These are phyloP conservation scores for Leishmania braziliensis DNA, from an alignment of 208 protist species.

Conservation along the genomic window DNA sequence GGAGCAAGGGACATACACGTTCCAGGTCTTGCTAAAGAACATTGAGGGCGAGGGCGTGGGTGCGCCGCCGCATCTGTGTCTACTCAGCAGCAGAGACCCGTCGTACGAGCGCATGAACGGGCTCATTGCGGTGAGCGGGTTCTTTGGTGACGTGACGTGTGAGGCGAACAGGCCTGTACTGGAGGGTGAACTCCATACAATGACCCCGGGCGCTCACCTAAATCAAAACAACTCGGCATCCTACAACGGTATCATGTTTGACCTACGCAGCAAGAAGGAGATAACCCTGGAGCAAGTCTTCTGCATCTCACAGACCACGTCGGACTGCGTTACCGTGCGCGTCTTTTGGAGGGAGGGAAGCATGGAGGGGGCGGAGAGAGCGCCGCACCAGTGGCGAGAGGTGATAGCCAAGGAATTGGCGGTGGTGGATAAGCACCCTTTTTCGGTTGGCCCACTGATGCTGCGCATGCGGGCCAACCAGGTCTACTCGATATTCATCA, in stretches of 20 bases:
- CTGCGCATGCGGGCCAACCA: conserved; percentile 75
- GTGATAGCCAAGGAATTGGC: conserved; percentile 62
- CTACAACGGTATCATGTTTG: conserved; percentile 94
- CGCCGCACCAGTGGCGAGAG: conserved; percentile 72
- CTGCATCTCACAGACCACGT: conserved; percentile 83
- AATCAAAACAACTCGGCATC: conserved; percentile 84
- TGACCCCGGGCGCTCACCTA: conserved; percentile 72
- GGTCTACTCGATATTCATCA: conserved; percentile 88
- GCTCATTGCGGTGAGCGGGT: conserved; percentile 48
- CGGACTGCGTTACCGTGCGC: conserved; percentile 71
- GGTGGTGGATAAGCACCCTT: conserved; percentile 78
- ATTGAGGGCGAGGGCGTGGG: conserved; percentile 35
- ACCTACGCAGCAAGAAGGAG: conserved; percentile 78
- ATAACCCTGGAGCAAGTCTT: conserved; percentile 89
- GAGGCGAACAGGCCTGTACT: conserved; percentile 47
- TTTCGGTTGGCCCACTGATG: conserved; percentile 66
- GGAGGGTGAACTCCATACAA: conserved; percentile 56
- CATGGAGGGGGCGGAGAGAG: conserved; percentile 75
- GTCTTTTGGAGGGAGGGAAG: conserved; percentile 91
- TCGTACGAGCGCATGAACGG: conserved; percentile 43
- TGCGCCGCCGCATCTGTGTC: conserved; percentile 23
- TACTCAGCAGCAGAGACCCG: conserved; percentile 29
- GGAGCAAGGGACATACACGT: conserved; percentile 38
- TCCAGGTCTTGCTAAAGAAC: conserved; percentile 39
- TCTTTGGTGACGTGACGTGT: conserved; percentile 56